Evolutionary conservation across 768 basidiomycete genomes (phyloP).

Genomic region (Mycena maculata): DNA sequence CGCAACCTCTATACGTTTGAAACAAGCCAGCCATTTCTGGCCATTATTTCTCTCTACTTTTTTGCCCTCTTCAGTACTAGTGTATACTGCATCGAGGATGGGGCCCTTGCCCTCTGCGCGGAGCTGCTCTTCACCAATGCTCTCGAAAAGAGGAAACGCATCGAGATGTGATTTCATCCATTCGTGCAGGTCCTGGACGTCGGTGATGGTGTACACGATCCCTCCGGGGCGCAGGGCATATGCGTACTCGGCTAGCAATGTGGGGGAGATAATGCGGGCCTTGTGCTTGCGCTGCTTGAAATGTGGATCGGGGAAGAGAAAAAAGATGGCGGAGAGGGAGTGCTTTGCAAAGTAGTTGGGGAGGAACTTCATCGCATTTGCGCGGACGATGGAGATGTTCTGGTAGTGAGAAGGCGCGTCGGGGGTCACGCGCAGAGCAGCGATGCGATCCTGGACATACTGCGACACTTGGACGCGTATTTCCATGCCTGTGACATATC

Average conservation of each 20-base stretch:
- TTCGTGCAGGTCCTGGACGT: slow-evolving; percentile 91
- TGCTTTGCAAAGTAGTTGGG: slow-evolving; percentile 95
- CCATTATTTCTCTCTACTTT: slow-evolving; percentile 95
- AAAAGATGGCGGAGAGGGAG: slow-evolving; percentile 93
- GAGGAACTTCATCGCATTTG: slow-evolving; percentile 98
- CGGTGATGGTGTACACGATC: slow-evolving; percentile 97
- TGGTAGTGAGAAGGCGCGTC: slow-evolving; percentile 65
- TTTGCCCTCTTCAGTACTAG: slow-evolving; percentile 94
- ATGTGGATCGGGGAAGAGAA: slow-evolving; percentile 98
- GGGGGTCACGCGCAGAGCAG: slow-evolving; percentile 84
- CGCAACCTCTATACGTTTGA: slow-evolving; percentile 67
- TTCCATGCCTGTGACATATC: slow-evolving; percentile 81
- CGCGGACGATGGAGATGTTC: slow-evolving; percentile 93
- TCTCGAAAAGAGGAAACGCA: slow-evolving; percentile 88
- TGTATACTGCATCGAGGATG: slow-evolving; percentile 85
- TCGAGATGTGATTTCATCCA: slow-evolving; percentile 97
- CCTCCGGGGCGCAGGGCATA: slow-evolving; percentile 94
- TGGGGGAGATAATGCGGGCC: slow-evolving; percentile 97
- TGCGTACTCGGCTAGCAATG: slow-evolving; percentile 97
- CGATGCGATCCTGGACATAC: slow-evolving; percentile 94
- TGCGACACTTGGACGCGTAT: slow-evolving; percentile 96
- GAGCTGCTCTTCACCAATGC: slow-evolving; percentile 79
- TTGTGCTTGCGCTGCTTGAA: slow-evolving; percentile 99
- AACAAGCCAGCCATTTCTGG: slow-evolving; percentile 93
- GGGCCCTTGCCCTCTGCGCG: slow-evolving; percentile 80